These are phyloP conservation scores for Linaria vulgaris DNA, from an alignment of 257 asterid genomes.

Conservation along the genomic window DNA sequence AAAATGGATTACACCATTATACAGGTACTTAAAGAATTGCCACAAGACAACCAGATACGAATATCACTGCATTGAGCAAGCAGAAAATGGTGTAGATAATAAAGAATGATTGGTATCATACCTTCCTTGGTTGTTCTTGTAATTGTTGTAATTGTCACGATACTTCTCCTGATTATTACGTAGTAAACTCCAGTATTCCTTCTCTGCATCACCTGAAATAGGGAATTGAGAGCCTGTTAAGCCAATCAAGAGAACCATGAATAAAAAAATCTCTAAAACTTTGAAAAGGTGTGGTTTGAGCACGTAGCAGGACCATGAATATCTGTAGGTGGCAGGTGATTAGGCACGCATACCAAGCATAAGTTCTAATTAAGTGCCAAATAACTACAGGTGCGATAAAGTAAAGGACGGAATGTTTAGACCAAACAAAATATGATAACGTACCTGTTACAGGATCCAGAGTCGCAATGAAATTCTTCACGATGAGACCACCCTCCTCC, in stretches of 20 bases:
- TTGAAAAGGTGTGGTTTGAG: neutral
- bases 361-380: neutral
- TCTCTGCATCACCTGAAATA: conserved; percentile 84
- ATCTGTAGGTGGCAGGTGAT: neutral
- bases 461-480: conserved; percentile 72
- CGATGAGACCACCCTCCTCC: conserved; percentile 78
- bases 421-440: conserved; percentile 10
- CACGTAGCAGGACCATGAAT: neutral
- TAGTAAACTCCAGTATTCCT: conserved; percentile 76
- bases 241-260: too few relatives aligned
- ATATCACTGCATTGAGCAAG: neutral
- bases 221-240: neutral
- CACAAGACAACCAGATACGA: neutral
- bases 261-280: too few relatives aligned
- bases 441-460: conserved; percentile 89
- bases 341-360: neutral
- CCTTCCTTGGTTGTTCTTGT: conserved; percentile 76
- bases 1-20: neutral
- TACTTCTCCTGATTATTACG: conserved; percentile 56
- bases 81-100: neutral
- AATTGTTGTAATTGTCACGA: conserved; percentile 53
- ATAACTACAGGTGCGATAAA: neutral
- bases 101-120: conserved; percentile 20
- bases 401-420: neutral
- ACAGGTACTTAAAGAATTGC: too few relatives aligned